Evolutionary conservation across 108 stramenopile genomes (phyloP), one percentile per base, ranked within the genome.

Genomic region (Pinguiococcus pyrenoidosus): DNA sequence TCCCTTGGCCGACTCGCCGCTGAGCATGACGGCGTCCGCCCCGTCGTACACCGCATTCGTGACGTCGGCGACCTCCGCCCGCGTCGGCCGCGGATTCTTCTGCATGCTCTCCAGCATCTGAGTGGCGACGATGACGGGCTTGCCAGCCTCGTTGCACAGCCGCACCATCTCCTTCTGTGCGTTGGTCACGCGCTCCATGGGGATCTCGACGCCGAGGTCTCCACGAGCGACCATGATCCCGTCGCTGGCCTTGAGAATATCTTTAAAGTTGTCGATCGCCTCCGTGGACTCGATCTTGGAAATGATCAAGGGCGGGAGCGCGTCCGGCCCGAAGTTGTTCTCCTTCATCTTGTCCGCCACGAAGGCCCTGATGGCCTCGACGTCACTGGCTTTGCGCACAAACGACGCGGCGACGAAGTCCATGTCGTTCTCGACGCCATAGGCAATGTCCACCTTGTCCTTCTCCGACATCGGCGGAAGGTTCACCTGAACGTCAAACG

Each of bases 321-420:
- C 36, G 49, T n/a, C 60, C 14, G 60, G 54, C 62, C 62, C 62
- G 18, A 37, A 7, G 4, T 39, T 54, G n/a, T n/a, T n/a, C n/a
- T n/a, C n/a, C 23, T 1, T 17, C 26, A 54, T 58, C 20, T 33
- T 29, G 2, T 36, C 49, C 27, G 13, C 62, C 12, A 73, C 68
- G 18, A 77, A 44, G 30, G 42, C 42, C 37, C 83, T 68, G 48
- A 95, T 92, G 54, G n/a, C n/a, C n/a, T n/a, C n/a, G 44, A 86
- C 81, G 51, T 85, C 80, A 32, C 56, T 65, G 14, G 71, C 79
- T 27, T 76, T 83, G 5, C 84, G 77, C 38, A 89, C 83, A 29
- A 89, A 89, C 30, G 77, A 78, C 1, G 84, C 84, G 10, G 84
- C 83, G 20, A 89, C 81, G 58, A 73, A 86, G 52, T 89, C 87